These are phyloP conservation scores for Flaveria ramosissima DNA, from an alignment of 129 eudicot species.

Conservation along the genomic window DNA sequence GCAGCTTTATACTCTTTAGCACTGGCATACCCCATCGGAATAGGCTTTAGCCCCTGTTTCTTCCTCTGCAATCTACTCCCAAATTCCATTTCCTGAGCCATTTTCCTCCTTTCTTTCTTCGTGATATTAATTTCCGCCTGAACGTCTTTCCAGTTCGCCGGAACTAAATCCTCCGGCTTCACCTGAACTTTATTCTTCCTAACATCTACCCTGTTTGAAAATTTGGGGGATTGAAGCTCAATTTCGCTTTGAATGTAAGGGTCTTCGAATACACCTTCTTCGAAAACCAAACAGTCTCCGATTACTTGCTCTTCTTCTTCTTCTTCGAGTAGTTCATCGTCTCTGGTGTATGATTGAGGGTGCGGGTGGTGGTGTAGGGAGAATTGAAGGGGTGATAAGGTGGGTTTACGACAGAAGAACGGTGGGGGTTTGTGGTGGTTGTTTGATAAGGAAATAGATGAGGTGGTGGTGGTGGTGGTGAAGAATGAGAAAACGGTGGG, in stretches of 20 bases:
- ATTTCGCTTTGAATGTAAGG: constrained; percentile 43
- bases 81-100: constrained; percentile 63
- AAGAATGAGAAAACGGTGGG: constrained; percentile 16
- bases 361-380: constrained; percentile 23
- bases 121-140: constrained; percentile 75
- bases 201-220: neutral
- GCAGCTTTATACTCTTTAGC: constrained; percentile 60
- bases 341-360: constrained; percentile 8
- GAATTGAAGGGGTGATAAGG: constrained; percentile 29
- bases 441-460: constrained; percentile 13
- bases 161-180: constrained; percentile 62
- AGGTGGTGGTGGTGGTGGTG: constrained; percentile 6
- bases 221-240: constrained; percentile 18
- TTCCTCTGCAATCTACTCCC: constrained; percentile 54
- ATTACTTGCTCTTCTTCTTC: constrained; percentile 55
- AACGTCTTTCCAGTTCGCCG: constrained; percentile 70
- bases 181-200: constrained; percentile 12
- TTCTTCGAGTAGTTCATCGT: constrained; percentile 25
- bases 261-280: constrained; percentile 87
- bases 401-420: constrained; percentile 23
- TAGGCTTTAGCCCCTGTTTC: constrained; percentile 49
- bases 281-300: constrained; percentile 91
- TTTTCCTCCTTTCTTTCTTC: constrained; percentile 77
- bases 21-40: constrained; percentile 30
- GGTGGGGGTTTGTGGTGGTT: constrained; percentile 14